phyloP scores from a whole-genome alignment of 345 rosid species.

The Hypericum androsaemum region DNA sequence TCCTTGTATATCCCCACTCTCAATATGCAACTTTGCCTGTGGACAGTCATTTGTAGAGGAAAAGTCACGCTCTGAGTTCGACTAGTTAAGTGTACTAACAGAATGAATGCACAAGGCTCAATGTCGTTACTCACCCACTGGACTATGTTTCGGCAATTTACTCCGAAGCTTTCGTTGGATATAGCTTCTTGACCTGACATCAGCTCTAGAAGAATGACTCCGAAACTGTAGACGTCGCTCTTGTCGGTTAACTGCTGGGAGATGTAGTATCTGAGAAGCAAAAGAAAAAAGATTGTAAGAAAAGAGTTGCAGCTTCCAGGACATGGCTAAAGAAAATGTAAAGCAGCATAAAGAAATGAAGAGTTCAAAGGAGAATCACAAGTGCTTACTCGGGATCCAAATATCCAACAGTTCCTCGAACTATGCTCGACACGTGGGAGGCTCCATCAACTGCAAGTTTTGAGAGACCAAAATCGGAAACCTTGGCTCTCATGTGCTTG shows the following conservation, averaged over 20 bases:
- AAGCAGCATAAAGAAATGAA: conserved; percentile 3
- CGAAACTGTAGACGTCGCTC: conserved; percentile 97
- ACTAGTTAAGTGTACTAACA: background rate
- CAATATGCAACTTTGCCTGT: conserved; percentile 88
- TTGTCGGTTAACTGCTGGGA: conserved; percentile 96
- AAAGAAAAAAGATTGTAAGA: conserved; percentile 4
- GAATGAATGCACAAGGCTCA: background rate
- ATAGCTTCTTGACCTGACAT: conserved; percentile 96
- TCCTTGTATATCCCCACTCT: conserved; percentile 86
- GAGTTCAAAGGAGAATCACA: conserved; percentile 4
- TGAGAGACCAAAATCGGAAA: conserved; percentile 93
- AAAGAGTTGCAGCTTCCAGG: background rate
- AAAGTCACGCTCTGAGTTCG: background rate
- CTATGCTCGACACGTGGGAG: conserved; percentile 95
- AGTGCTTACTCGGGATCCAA: conserved; percentile 89
- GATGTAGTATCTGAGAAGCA: conserved; percentile 67
- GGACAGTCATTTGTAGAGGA: background rate
- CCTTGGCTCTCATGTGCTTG: conserved; percentile 80
- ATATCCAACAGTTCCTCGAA: conserved; percentile 98
- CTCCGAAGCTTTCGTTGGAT: conserved; percentile 82
- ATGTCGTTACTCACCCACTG: conserved; percentile 64
- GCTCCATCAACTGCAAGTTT: conserved; percentile 78
- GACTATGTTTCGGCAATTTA: conserved; percentile 86
- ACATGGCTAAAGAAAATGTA: conserved; percentile 1
- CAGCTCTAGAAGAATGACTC: conserved; percentile 91